Evolutionary conservation across 495 filamentous ascomycete genomes (phyloP), one percentile per base, ranked within the genome.

Genomic region (Amphirosellinia nigrospora): DNA sequence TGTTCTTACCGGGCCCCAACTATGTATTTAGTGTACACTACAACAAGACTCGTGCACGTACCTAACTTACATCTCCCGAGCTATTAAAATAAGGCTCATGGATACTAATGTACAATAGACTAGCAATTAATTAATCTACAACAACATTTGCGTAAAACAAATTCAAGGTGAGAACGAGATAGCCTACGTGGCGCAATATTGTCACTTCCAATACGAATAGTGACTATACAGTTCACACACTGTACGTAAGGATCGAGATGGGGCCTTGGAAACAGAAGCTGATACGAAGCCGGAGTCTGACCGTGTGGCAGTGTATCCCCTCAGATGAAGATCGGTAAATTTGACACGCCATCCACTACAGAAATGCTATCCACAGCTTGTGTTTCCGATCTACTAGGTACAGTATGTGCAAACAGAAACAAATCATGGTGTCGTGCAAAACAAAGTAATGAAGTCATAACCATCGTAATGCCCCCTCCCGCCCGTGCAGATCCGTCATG

Each of bases 241-340:
- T 64, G 61, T 64, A 36, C 10, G 8, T 28, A n/a, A 43, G 64
- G 38, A 39, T 56, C 48, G 48, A 30, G 23, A 28, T 34, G 48
- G 48, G 28, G 32, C 7, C 11, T 11, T 53, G 64, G 52, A 56
- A 66, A 66, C 46, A 32, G 39, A 66, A 56, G 16, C 46, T 66
- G 64, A 66, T 66, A 66, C 64, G 34, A 56, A 66, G 28, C 63
- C 21, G 45, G 23, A 53, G 63, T 53, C 13, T 30, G 50, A 53
- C 50, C 50, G 32, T n/a, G 55, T 55, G 64, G 64, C 64, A 55
- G 64, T 66, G 64, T n/a, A n/a, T 34, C 56, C 43, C 64, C 64
- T 48, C 64, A 45, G 41, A 38, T 63, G 43, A 7, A 26, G n/a
- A 53, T 53, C 26, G 21, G 38, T 46, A 43, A 41, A 63, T 63